Evolutionary conservation across 2,329 filamentous ascomycete genomes (phyloP), one percentile per base, ranked within the genome.

Genomic region (Stemphylium beticola): DNA sequence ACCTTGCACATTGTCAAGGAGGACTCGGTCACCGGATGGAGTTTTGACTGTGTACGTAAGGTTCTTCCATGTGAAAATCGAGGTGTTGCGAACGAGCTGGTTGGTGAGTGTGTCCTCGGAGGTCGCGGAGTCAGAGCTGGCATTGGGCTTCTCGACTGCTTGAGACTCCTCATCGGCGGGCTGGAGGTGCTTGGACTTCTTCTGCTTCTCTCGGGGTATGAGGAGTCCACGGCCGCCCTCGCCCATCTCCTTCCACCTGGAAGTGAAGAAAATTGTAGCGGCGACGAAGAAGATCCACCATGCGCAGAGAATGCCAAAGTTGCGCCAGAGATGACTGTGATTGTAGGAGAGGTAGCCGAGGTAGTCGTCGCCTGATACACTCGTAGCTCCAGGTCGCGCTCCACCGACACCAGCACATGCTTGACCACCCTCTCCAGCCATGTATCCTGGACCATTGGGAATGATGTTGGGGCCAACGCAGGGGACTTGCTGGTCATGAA

Each of bases 1-100:
- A 2, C 75, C 83, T 22, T 75, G 74, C 4, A 85, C 79, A 47
- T 82, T 68, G 46, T 84, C 78, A 8, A 86, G 68, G 9, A 86
- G 53, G 75, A 67, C 26, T 77, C 74, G 5, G 71, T 76, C 7
- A 69, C 69, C 40, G 74, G 18, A 20, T 0, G 59, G 60, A 3
- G 59, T 78, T 26, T 77, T 80, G 58, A 84, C 95, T 74, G 85
- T 79, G 53, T 83, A 84, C 14, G 73, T 74, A 4, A 85, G 78
- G 57, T 84, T 75, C 33, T 76, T 71, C 83, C 83, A 85, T 1
- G 89, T 92, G 49, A 96, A 90, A 0, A 89, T 79, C 0, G 84
- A 87, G 0, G 83, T 87, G 69, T 89, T 89, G 18, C 81, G 82
- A 15, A 87, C 73, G 1, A 89, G 77, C 7, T 31, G 29, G 33